These are phyloP conservation scores for Dichomitus squalens DNA, from an alignment of 1,284 basidiomycete genomes.

Conservation along the genomic window DNA sequence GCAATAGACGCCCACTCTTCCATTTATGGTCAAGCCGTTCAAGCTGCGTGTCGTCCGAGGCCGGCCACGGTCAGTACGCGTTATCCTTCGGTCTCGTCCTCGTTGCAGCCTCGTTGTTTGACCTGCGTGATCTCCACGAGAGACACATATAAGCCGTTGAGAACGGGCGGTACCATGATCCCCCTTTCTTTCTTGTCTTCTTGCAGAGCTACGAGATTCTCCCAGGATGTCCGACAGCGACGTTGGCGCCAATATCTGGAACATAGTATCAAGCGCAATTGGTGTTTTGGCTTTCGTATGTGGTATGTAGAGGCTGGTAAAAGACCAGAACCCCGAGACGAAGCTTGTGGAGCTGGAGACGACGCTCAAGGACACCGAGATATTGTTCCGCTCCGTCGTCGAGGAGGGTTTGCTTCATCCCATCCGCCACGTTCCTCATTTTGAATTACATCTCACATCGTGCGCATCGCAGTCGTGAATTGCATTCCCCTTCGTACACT, in stretches of 20 bases:
- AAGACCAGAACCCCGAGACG: not conserved
- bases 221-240: not conserved
- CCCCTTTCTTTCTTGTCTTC: no score
- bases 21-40: no score
- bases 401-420: not conserved
- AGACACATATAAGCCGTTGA: not conserved
- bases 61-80: no score
- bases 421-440: slow-evolving; percentile 27
- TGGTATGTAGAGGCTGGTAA: not conserved
- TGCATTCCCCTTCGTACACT: not conserved
- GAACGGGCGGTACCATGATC: not conserved
- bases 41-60: no score
- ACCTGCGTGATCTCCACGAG: not conserved
- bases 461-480: not conserved
- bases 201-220: not conserved
- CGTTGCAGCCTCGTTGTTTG: not conserved
- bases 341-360: not conserved
- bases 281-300: not conserved
- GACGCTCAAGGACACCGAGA: not conserved
- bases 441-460: not conserved
- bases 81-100: no score
- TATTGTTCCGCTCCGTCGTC: not conserved
- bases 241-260: not conserved
- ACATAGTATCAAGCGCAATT: not conserved
- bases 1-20: no score